Percentiles rank a stretch among this genome's conserved stretches.
Evolutionary conservation across 352 stramenopile species (phyloP).

Genomic region (Pilasporangium apinafurcum): DNA sequence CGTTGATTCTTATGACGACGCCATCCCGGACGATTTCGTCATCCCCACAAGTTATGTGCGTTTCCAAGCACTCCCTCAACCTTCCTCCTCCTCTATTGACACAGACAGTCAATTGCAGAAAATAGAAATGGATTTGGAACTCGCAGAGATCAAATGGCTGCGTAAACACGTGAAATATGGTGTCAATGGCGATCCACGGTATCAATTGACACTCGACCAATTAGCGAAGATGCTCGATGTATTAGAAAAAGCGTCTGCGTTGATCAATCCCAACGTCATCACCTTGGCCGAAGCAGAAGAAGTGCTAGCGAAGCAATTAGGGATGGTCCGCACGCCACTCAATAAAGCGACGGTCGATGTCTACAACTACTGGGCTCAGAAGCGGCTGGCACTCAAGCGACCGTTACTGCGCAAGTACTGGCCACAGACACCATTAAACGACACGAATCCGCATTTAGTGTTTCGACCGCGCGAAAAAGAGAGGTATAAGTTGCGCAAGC

Average conservation of each 20-base stretch:
- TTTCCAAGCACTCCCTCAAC: constrained; percentile 67
- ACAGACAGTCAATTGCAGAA: constrained; percentile 27
- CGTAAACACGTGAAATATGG: constrained; percentile 78
- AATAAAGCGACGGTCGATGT: constrained; percentile 77
- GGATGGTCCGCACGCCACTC: constrained; percentile 61
- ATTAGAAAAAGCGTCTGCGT: constrained; percentile 78
- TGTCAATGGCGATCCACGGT: constrained; percentile 68
- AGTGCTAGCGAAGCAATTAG: constrained; percentile 58
- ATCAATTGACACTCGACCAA: constrained; percentile 57
- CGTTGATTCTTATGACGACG: constrained; percentile 58
- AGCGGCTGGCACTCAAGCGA: constrained; percentile 89
- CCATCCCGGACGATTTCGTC: constrained; percentile 62
- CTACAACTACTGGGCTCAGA: constrained; percentile 96
- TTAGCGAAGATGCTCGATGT: constrained; percentile 83
- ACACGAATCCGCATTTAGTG: constrained; percentile 98
- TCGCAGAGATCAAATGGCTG: constrained; percentile 88
- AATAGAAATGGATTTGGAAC: constrained; percentile 72
- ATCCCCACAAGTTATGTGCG: constrained; percentile 77
- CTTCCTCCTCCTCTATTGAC: too few relatives aligned
- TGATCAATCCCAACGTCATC: constrained; percentile 75
- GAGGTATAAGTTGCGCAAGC: constrained; percentile 95
- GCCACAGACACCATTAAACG: constrained; percentile 93
- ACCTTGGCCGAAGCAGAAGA: constrained; percentile 69
- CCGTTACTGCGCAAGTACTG: constrained; percentile 94
- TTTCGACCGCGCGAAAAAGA: constrained; percentile 97